Conservation (phyloP, 116 monocot species). For the Papilionanthe hybrid region DNA sequence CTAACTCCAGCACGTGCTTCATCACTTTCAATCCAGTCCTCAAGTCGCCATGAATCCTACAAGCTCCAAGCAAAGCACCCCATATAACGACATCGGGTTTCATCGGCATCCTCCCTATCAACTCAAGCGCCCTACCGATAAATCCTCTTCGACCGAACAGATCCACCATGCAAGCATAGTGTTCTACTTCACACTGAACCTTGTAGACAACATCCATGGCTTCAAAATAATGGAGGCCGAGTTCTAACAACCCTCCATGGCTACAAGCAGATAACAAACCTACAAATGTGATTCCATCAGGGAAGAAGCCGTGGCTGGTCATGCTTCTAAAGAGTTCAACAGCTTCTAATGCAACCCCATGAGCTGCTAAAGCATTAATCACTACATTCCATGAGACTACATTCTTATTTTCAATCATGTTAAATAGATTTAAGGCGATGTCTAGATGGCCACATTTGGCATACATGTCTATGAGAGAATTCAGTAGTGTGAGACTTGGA, state of each 20-base stretch:
- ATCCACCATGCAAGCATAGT: slow-evolving; percentile 72
- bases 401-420: slow-evolving; percentile 24
- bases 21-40: slow-evolving; percentile 28
- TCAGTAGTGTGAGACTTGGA: slow-evolving; percentile 23
- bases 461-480: slow-evolving; percentile 52
- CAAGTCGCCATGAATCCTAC: slow-evolving; percentile 50
- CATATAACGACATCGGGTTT: slow-evolving; percentile 58
- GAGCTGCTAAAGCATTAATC: slow-evolving; percentile 36
- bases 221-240: slow-evolving; percentile 30
- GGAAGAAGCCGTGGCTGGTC: slow-evolving; percentile 24
- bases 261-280: slow-evolving; percentile 36
- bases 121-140: slow-evolving; percentile 25
- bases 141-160: slow-evolving; percentile 48
- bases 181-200: slow-evolving; percentile 40
- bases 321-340: slow-evolving; percentile 25
- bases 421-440: slow-evolving; percentile 30
- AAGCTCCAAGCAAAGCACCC: slow-evolving; percentile 62
- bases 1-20: slow-evolving; percentile 46
- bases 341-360: slow-evolving; percentile 35
- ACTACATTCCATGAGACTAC: slow-evolving; percentile 56
- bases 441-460: slow-evolving; percentile 39
- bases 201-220: slow-evolving; percentile 29
- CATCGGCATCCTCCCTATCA: slow-evolving; percentile 49
- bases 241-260: slow-evolving; percentile 32
- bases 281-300: slow-evolving; percentile 38